phyloP scores from a whole-genome alignment of 345 rosid genomes.

The Salix brachista region DNA sequence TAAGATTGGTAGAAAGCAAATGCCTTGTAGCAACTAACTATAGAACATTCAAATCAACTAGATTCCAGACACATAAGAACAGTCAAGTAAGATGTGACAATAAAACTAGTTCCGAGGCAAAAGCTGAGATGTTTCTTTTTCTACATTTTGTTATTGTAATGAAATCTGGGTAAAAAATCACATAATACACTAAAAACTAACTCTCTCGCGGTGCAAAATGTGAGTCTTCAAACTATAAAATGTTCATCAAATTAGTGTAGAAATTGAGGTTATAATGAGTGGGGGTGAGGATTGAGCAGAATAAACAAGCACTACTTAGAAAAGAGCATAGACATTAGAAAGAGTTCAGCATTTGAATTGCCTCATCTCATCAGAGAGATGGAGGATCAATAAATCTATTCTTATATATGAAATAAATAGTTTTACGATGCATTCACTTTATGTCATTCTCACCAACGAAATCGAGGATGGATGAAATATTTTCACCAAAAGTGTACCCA shows the following conservation, averaged over 20 bases:
- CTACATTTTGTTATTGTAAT: neutral
- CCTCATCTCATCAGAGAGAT: too few species aligned
- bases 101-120: neutral
- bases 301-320: too few species aligned
- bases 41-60: neutral
- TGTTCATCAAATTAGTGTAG: too few species aligned
- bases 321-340: too few species aligned
- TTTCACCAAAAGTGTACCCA: slow-evolving; percentile 82
- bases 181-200: too few species aligned
- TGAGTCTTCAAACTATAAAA: too few species aligned
- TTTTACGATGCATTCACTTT: neutral
- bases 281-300: too few species aligned
- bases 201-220: too few species aligned
- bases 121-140: neutral
- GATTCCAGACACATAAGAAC: neutral
- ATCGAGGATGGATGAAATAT: neutral
- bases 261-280: too few species aligned
- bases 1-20: neutral
- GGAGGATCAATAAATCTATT: neutral
- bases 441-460: neutral
- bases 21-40: neutral
- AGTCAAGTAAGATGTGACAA: too few species aligned
- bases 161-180: neutral
- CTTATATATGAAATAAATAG: neutral
- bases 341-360: neutral